Base-by-base conservation (phyloP, 768 basidiomycete genomes). In the Lactifluus hygrophoroides region DNA sequence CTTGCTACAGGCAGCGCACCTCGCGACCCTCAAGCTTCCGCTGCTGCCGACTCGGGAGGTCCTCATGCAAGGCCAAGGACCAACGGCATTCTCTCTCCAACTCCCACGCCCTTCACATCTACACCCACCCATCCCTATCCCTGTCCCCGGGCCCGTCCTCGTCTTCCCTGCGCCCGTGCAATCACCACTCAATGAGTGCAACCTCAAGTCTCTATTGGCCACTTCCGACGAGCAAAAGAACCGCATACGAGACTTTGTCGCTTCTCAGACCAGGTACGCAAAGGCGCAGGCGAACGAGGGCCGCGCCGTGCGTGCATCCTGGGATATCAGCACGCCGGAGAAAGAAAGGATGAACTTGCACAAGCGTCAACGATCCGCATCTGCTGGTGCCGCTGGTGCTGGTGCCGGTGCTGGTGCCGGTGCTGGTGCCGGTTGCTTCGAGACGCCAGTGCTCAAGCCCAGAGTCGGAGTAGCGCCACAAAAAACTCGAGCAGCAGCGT, bases 221-320 rank as follows among this genome's bases (percentile, higher is more conserved):
- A 72, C 70, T 45, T 66, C 74, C 51, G 75, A 82, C 58, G 79
- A 74, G 43, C n/a, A n/a, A n/a, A 65, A 66, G 9, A 68, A 70
- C 3, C 73, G 74, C 51, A 72, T 87, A 7, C 67, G 67, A 5
- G 68, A 73, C 1, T 87, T 80, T 65, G 62, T 86, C 4, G 71
- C 73, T 34, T 74, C 74, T 55, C 85, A 87, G 61, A 73, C 62
- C 32, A 62, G 69, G 1, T 76, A 80, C 62, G 59, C 74, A 2
- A 76, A 74, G 55, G 62, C 66, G 0, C 79, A 84, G 62, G 76
- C 74, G 5, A 61, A 66, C 3, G 75, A 82, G 62, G 78, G 70
- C 3, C 65, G 53, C 30, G 56, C 65, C 9, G 40, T 57, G 6
- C 49, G 21, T 21, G 64, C 67, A 16, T 67, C 66, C 3, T 69